Evolutionary conservation across 495 filamentous ascomycete genomes (phyloP).

Genomic region (Trichoderma virens): DNA sequence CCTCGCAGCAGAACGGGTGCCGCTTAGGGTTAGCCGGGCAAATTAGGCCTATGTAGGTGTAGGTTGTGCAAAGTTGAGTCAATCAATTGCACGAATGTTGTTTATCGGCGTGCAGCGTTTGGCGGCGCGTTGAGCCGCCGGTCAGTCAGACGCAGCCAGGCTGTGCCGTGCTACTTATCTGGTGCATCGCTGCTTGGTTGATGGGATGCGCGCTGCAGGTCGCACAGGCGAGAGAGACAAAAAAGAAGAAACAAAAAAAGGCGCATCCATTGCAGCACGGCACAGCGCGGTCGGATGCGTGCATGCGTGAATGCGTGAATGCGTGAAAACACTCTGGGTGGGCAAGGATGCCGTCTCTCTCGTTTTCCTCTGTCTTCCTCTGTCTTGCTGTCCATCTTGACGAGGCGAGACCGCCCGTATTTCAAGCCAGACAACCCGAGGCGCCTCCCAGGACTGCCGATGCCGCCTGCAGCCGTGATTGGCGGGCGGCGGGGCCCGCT

Average conservation of each 20-base stretch:
- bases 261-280: not conserved
- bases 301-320: not conserved
- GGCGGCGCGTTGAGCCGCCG: not conserved
- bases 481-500: not conserved
- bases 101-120: not conserved
- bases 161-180: not conserved
- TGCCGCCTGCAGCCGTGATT: not conserved
- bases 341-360: not conserved
- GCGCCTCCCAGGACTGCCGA: not conserved
- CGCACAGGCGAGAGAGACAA: not conserved
- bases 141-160: not conserved
- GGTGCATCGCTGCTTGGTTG: not conserved
- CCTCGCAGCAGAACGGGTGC: not conserved
- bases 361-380: not conserved
- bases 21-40: conserved; percentile 3
- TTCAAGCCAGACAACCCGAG: conserved; percentile 1
- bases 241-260: too few relatives aligned
- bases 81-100: too few relatives aligned
- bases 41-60: too few relatives aligned
- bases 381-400: not conserved
- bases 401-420: not conserved
- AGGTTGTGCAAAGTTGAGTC: too few relatives aligned
- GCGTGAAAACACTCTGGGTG: too few relatives aligned
- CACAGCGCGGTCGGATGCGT: not conserved
- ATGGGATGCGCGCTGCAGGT: not conserved